Percentiles rank a stretch among this genome's conserved stretches.
phyloP scores from a whole-genome alignment of 2,329 filamentous ascomycete species.

The Ophiocordyceps camponoti-rufipedis region DNA sequence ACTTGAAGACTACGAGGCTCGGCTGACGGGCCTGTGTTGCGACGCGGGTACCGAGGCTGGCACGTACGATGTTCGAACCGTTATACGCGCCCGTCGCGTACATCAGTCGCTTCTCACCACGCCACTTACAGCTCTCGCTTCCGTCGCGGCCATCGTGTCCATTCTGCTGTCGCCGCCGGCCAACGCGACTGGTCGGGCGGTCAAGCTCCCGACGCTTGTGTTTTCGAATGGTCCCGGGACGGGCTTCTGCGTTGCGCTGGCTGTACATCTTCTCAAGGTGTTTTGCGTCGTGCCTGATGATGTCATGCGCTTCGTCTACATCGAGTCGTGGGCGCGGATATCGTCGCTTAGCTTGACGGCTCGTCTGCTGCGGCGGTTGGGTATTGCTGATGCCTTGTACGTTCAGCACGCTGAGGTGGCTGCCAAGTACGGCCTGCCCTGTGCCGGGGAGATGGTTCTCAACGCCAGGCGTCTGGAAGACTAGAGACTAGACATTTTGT shows the following conservation, averaged over 20 bases:
- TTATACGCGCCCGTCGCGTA: slow-evolving; percentile 62
- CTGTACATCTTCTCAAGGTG: slow-evolving; percentile 29
- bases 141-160: slow-evolving; percentile 42
- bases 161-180: slow-evolving; percentile 26
- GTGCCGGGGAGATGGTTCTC: slow-evolving; percentile 21
- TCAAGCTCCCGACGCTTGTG: slow-evolving; percentile 51
- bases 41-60: slow-evolving; percentile 13
- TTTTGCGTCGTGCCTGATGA: slow-evolving; percentile 23
- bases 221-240: slow-evolving; percentile 82
- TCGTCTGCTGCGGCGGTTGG: slow-evolving; percentile 44
- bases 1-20: slow-evolving; percentile 37
- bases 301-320: slow-evolving; percentile 59
- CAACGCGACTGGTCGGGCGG: slow-evolving; percentile 5
- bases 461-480: slow-evolving; percentile 12
- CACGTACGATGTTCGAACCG: slow-evolving; percentile 44
- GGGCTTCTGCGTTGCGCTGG: slow-evolving; percentile 52
- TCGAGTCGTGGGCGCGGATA: slow-evolving; percentile 86
- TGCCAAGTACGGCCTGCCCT: slow-evolving; percentile 19
- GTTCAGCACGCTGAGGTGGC: slow-evolving; percentile 63
- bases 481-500: neutral
- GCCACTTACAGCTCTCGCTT: slow-evolving; percentile 47
- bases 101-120: slow-evolving; percentile 66
- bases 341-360: slow-evolving; percentile 71
- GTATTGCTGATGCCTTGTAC: slow-evolving; percentile 57
- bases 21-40: slow-evolving; percentile 9